Percentiles rank a stretch among this genome's conserved stretches.
phyloP scores from a whole-genome alignment of 441 rosid genomes.

The Lepidium campestre region DNA sequence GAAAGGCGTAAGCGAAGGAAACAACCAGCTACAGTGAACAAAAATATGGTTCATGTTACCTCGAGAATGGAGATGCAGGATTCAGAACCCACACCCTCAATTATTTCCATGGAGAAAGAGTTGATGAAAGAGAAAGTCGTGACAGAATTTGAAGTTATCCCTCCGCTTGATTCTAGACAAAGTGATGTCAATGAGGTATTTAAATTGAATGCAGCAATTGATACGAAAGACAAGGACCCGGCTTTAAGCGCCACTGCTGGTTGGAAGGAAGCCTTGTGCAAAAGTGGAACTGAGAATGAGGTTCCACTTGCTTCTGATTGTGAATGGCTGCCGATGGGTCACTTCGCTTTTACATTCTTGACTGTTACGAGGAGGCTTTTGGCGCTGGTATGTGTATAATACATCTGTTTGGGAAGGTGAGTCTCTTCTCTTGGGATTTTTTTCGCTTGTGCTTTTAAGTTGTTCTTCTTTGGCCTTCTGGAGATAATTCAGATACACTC shows the following conservation, averaged over 20 bases:
- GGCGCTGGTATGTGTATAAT: conserved; percentile 77
- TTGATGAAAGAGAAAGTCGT: conserved; percentile 21
- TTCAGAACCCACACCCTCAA: not conserved
- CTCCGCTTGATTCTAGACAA: not conserved
- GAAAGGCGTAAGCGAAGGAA: conserved; percentile 55
- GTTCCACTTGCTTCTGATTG: conserved; percentile 23
- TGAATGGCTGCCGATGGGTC: conserved; percentile 55
- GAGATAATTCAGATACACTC: no score
- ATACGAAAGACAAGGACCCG: conserved; percentile 51
- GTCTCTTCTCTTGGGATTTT: not conserved
- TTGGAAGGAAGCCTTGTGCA: conserved; percentile 65
- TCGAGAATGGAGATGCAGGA: not conserved
- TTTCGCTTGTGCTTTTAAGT: not conserved
- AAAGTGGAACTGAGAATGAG: conserved; percentile 30
- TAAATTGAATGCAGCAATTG: conserved; percentile 68
- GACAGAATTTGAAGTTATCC: conserved; percentile 16
- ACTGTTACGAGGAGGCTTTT: conserved; percentile 80
- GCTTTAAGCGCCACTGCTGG: conserved; percentile 75
- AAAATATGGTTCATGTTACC: conserved; percentile 18
- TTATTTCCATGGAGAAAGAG: conserved; percentile 27
- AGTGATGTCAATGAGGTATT: no score
- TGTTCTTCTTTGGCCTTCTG: not conserved
- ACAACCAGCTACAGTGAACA: conserved; percentile 22
- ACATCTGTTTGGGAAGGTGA: conserved; percentile 93
- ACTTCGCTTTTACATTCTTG: conserved; percentile 68